Conservation (phyloP, 805 yeast species). For the Cyberlindnera galapagoensis region DNA sequence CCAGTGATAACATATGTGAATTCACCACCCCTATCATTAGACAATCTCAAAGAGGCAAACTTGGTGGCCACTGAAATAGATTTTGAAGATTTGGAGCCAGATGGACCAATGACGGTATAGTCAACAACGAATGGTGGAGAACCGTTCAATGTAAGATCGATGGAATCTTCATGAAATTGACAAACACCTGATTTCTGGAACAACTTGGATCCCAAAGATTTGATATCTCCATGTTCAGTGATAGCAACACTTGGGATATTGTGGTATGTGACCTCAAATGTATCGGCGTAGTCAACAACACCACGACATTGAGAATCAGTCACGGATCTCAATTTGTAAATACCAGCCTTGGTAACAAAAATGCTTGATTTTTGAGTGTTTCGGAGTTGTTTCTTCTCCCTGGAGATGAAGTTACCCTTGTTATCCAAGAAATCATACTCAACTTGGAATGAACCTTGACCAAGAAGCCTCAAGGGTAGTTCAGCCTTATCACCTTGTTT, state of each 20-base stretch:
- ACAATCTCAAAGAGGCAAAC: conserved; percentile 40
- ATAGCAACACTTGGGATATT: conserved; percentile 40
- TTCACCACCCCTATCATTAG: conserved; percentile 46
- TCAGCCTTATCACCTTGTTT: conserved; percentile 55
- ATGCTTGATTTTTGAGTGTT: conserved; percentile 28
- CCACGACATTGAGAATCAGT: conserved; percentile 50
- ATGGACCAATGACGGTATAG: conserved; percentile 56
- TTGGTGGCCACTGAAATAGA: conserved; percentile 45
- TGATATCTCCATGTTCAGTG: conserved; percentile 26
- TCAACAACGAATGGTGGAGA: conserved; percentile 62
- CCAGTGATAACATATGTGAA: conserved; percentile 56
- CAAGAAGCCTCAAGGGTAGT: conserved; percentile 55
- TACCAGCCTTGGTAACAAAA: conserved; percentile 38
- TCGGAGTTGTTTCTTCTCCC: conserved; percentile 14
- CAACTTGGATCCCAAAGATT: conserved; percentile 17
- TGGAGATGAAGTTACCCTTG: conserved; percentile 23
- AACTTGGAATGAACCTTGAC: conserved; percentile 47
- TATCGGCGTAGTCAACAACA: conserved; percentile 26
- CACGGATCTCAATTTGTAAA: conserved; percentile 38
- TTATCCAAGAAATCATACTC: conserved; percentile 28
- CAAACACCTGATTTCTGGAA: conserved; percentile 37
- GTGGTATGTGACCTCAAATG: conserved; percentile 37
- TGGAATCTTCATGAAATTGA: conserved; percentile 39
- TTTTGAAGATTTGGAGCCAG: conserved; percentile 36
- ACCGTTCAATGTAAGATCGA: conserved; percentile 49